phyloP scores from a whole-genome alignment of 164 flowering plant species.

The Euptelea pleiosperma region DNA sequence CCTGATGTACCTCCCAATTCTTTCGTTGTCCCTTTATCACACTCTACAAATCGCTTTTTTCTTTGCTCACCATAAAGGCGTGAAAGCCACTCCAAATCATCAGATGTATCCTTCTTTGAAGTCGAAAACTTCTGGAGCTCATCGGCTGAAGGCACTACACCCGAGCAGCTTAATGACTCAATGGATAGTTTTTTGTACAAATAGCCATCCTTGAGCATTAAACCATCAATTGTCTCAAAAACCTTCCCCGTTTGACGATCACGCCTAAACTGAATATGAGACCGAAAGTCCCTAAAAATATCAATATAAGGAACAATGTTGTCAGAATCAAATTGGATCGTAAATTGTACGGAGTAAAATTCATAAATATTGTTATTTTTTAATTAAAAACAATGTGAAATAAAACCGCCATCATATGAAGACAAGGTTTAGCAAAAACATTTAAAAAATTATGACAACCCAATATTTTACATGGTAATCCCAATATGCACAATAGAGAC shows the following conservation, averaged over 20 bases:
- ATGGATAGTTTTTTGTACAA: slow-evolving; percentile 75
- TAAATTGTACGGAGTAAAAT: no score
- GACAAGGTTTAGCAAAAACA: no score
- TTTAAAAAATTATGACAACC: no score
- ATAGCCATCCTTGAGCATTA: slow-evolving; percentile 91
- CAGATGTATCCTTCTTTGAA: slow-evolving; percentile 42
- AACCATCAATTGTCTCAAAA: slow-evolving; percentile 70
- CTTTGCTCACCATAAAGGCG: slow-evolving; percentile 63
- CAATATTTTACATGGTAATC: no score
- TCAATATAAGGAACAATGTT: no score
- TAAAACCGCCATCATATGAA: no score
- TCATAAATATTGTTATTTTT: no score
- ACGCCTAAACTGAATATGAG: slow-evolving; percentile 60
- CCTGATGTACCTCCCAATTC: slow-evolving; percentile 17
- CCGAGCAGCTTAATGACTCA: slow-evolving; percentile 63
- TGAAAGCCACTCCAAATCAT: slow-evolving; percentile 68
- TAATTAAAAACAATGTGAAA: no score
- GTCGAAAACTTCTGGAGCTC: slow-evolving; percentile 69
- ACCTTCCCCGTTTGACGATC: slow-evolving; percentile 65
- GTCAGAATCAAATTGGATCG: no score
- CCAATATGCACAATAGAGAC: no score
- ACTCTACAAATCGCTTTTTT: slow-evolving; percentile 21
- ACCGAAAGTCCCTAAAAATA: slow-evolving; percentile 64
- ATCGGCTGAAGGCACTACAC: slow-evolving; percentile 60
- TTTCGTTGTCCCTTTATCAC: slow-evolving; percentile 23